phyloP scores from a whole-genome alignment of 179 eudicot genomes.

The Silene noctiflora region DNA sequence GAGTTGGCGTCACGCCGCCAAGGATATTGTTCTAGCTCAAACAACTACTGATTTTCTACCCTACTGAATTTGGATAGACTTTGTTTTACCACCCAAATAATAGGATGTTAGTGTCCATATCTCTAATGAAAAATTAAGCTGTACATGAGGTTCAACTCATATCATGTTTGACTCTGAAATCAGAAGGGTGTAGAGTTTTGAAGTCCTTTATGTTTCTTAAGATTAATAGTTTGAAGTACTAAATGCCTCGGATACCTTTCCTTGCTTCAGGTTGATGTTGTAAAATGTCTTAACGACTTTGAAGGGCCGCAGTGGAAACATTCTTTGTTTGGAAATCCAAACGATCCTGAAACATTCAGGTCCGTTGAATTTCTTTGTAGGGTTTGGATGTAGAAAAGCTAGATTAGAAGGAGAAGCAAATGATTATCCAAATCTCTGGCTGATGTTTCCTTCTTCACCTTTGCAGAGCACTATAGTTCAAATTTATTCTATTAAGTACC shows the following conservation, averaged over 20 bases:
- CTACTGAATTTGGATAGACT: not conserved
- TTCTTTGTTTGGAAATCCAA: slow-evolving; percentile 97
- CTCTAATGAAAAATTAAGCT: not conserved
- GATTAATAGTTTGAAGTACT: slow-evolving; percentile 9
- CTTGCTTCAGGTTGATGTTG: slow-evolving; percentile 70
- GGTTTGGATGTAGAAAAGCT: not conserved
- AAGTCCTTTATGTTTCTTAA: not conserved
- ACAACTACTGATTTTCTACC: not conserved
- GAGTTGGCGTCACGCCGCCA: not conserved
- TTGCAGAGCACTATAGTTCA: not conserved
- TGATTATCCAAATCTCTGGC: slow-evolving; percentile 8
- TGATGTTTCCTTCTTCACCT: slow-evolving; percentile 1
- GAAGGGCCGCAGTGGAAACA: slow-evolving; percentile 99
- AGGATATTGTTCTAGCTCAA: not conserved
- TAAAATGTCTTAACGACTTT: slow-evolving; percentile 69
- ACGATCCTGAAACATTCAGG: slow-evolving; percentile 93
- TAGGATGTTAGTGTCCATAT: not conserved
- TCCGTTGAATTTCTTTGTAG: slow-evolving; percentile 18
- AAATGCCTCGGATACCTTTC: not conserved
- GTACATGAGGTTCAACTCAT: not conserved
- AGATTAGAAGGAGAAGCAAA: not conserved
- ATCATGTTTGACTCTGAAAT: slow-evolving; percentile 15
- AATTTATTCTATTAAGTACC: not conserved
- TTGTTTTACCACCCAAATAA: slow-evolving; percentile 7
- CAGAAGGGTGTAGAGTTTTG: not conserved